These are phyloP conservation scores for Picochlorum sp. DNA, from an alignment of 139 green algal species.

Conservation along the genomic window DNA sequence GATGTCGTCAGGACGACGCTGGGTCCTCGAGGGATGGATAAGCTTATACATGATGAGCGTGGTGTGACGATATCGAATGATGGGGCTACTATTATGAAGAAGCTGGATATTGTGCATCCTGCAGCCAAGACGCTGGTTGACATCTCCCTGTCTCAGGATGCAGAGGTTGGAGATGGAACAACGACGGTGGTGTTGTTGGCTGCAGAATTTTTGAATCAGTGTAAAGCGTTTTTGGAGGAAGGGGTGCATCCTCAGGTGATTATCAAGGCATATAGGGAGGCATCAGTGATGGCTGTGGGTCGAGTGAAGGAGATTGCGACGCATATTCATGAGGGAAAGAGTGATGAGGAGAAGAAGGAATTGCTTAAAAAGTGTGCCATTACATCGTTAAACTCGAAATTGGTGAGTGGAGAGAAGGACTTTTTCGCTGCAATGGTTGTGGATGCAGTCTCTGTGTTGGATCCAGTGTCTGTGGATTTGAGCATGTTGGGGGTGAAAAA, in stretches of 20 bases:
- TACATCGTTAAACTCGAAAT: constrained; percentile 94
- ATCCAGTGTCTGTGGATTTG: constrained; percentile 71
- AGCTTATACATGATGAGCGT: constrained; percentile 89
- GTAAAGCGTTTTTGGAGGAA: constrained; percentile 94
- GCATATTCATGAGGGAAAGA: constrained; percentile 62
- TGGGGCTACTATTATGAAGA: constrained; percentile 98
- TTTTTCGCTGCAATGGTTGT: constrained; percentile 98
- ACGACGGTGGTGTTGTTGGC: constrained; percentile 97
- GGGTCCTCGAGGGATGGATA: constrained; percentile 97
- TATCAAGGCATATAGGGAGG: constrained; percentile 77
- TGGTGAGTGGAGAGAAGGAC: constrained; percentile 91
- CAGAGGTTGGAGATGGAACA: constrained; percentile 93
- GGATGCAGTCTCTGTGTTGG: constrained; percentile 79
- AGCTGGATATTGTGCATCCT: constrained; percentile 97
- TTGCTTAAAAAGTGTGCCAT: constrained; percentile 90
- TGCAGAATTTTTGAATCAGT: constrained; percentile 87
- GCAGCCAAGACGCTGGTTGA: constrained; percentile 94
- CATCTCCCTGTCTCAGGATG: constrained; percentile 82
- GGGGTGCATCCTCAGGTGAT: constrained; percentile 93
- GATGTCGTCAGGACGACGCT: constrained; percentile 92
- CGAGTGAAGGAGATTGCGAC: constrained; percentile 69
- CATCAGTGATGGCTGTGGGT: constrained; percentile 64
- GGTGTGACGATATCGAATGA: constrained; percentile 95
- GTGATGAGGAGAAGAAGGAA: constrained; percentile 52
- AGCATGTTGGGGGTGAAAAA: constrained; percentile 95